Conservation (phyloP, 2,329 filamentous ascomycete species). For the Fusarium sp. region DNA sequence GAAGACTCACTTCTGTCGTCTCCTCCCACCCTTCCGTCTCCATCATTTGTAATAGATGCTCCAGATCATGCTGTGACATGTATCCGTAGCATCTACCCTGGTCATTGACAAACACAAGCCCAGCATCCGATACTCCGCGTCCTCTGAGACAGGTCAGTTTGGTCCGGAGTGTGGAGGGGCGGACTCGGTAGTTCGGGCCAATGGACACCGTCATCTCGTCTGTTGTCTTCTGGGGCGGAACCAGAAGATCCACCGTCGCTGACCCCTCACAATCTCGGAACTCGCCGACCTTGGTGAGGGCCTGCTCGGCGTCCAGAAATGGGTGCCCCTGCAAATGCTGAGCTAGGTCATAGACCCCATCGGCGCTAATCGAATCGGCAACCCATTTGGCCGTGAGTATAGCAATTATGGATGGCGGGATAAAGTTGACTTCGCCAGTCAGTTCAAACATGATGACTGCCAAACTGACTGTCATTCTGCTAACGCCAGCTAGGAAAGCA, state of each 20-base stretch:
- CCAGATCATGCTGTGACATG: conserved; percentile 10
- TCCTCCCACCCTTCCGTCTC: neutral
- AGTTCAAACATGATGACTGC: conserved; percentile 42
- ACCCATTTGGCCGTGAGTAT: conserved; percentile 37
- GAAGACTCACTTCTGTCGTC: conserved; percentile 1
- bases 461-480: conserved; percentile 39
- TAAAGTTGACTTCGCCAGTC: conserved; percentile 33
- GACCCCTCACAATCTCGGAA: conserved; percentile 14
- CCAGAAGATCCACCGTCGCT: conserved; percentile 19
- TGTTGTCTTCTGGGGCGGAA: neutral
- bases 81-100: conserved; percentile 13
- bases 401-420: conserved; percentile 30
- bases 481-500: conserved; percentile 33
- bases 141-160: conserved; percentile 13
- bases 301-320: conserved; percentile 29
- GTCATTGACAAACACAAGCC: conserved; percentile 17
- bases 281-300: neutral
- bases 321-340: conserved; percentile 36
- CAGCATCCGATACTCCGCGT: conserved; percentile 8
- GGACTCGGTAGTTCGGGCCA: neutral
- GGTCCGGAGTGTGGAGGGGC: neutral
- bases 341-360: conserved; percentile 36
- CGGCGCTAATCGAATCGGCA: conserved; percentile 32
- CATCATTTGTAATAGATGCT: neutral
- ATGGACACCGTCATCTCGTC: conserved; percentile 2